Percentiles rank a stretch among this genome's conserved stretches.
phyloP scores from a whole-genome alignment of 768 basidiomycete genomes.

The Termitomyces sp. region DNA sequence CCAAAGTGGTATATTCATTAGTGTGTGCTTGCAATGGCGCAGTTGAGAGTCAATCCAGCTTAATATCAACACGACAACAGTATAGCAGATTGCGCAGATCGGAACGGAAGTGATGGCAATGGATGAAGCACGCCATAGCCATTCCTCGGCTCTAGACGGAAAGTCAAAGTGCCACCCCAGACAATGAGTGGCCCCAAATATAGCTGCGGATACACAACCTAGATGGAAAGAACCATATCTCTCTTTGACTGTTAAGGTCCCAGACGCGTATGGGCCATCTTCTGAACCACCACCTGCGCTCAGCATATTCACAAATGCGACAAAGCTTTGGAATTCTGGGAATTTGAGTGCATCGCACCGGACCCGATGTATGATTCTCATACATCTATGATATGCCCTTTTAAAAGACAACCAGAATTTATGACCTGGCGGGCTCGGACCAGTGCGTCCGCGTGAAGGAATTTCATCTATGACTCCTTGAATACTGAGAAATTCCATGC shows the following conservation, averaged over 20 bases:
- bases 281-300: too few species aligned
- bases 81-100: neutral
- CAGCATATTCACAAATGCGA: neutral
- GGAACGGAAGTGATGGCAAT: neutral
- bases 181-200: slow-evolving; percentile 9
- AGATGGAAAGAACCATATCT: neutral
- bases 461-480: neutral
- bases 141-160: slow-evolving; percentile 19
- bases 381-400: neutral
- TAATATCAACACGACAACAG: too few species aligned
- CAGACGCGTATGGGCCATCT: neutral
- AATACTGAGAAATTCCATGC: neutral
- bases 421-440: neutral
- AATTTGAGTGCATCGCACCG: neutral
- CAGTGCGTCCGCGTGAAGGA: neutral
- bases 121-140: slow-evolving; percentile 16
- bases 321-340: neutral
- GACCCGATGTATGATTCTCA: neutral
- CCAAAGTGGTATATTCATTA: neutral
- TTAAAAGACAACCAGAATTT: neutral
- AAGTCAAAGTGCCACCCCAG: slow-evolving; percentile 28
- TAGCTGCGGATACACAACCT: neutral
- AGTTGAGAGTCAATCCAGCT: neutral
- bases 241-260: neutral
- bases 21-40: neutral